Evolutionary conservation across 2,329 filamentous ascomycete species (phyloP).

Genomic region (Capronia epimyces): DNA sequence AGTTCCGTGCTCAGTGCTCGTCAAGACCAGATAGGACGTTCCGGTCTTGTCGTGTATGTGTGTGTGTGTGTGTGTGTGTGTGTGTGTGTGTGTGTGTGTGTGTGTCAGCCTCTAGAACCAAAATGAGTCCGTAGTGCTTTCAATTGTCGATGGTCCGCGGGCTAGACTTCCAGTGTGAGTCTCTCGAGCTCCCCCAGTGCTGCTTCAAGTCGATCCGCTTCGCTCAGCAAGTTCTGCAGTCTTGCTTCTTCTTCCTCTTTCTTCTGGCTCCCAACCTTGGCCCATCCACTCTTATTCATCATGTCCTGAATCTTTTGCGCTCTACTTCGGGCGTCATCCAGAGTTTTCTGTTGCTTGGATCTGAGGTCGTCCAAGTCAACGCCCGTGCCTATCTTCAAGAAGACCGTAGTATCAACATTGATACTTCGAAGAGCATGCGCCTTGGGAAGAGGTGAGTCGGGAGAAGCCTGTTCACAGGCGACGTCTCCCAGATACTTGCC

Average conservation of each 20-base stretch:
- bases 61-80: too few species aligned
- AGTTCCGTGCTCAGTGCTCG: too few species aligned
- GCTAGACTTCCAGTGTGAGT: constrained; percentile 58
- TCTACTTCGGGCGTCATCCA: constrained; percentile 58
- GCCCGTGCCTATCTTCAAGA: constrained; percentile 73
- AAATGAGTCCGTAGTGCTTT: too few species aligned
- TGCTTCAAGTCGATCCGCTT: constrained; percentile 69
- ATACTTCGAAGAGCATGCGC: constrained; percentile 77
- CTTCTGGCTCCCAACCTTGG: constrained; percentile 68
- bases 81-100: too few species aligned
- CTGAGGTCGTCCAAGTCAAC: constrained; percentile 81
- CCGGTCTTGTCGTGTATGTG: too few species aligned
- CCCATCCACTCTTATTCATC: constrained; percentile 63
- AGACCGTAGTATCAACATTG: constrained; percentile 67
- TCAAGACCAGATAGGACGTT: too few species aligned
- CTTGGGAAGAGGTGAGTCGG: constrained; percentile 55
- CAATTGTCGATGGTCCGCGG: too few species aligned
- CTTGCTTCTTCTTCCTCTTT: constrained; percentile 66
- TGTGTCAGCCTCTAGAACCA: too few species aligned
- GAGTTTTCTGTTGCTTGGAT: constrained; percentile 69
- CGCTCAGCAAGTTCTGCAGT: constrained; percentile 67
- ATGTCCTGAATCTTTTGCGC: constrained; percentile 73
- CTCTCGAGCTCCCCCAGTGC: constrained; percentile 82
- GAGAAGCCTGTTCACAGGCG: constrained; percentile 58
- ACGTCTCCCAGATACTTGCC: constrained; percentile 67